Base-by-base conservation (phyloP, 805 yeast genomes). In the Ogataea glucozyma region DNA sequence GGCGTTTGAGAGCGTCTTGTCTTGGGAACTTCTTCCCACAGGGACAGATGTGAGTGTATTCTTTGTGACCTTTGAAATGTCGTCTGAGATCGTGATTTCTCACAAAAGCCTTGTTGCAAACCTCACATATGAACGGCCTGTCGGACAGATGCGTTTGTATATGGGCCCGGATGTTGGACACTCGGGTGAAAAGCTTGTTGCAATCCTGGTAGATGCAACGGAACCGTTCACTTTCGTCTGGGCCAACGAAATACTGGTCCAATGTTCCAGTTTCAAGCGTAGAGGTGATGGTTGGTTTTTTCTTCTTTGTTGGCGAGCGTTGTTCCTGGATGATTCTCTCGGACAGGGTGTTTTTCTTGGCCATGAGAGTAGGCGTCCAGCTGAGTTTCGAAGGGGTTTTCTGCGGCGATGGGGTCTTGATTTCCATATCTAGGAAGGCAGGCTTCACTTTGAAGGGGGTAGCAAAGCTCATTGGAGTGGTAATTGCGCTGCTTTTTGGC, bases 141-240 rank as follows among this genome's bases (percentile, higher is more conserved):
- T 95, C 99, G 61, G 91, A 83, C 38, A 93, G 67, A 70, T 93
- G 99, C 0, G 99, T 93, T 62, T 93, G 99, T 43, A 93, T 90
- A 63, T 93, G 99, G 0, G 97, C 88, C 48, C 98, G 72, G 10
- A 88, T 88, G 57, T 93, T 93, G 65, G 95, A 95, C 35, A 96
- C 73, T 58, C 99, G 74, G 6, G 89, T 81, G 65, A 93, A 91
- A 41, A 75, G 69, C 65, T 93, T 89, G 8, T 86, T 85, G 66
- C 99, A 93, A 41, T 73, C 73, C 12, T 84, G 77, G 63, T 72
- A 91, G 46, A 76, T 72, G 64, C 99, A 93, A 26, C 81, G 73
- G 66, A 76, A 95, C 22, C 75, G 70, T 47, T 83, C 85, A 37
- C 84, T 78, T 22, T 70, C 77, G 51, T 85, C 84, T 6, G 96